phyloP scores from a whole-genome alignment of 768 basidiomycete species.

The Psilocybe tampanensis region DNA sequence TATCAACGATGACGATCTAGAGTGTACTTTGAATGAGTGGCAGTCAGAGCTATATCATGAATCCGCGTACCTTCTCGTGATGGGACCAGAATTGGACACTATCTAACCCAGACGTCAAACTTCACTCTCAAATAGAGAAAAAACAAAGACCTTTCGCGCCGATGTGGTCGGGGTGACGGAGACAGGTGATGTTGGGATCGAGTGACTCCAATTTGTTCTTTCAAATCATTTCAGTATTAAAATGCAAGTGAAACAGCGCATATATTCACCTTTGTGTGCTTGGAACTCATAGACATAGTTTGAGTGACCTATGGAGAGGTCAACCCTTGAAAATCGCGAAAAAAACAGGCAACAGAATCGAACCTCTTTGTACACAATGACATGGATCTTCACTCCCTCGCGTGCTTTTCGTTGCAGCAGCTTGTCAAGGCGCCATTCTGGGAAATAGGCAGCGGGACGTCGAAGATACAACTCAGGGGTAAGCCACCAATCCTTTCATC shows the following conservation, averaged over 20 bases:
- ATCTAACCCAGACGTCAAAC: slow-evolving; percentile 41
- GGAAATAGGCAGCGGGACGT: slow-evolving; percentile 83
- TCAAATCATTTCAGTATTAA: background rate
- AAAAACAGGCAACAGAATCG: background rate
- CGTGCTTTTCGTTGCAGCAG: slow-evolving; percentile 87
- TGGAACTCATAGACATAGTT: slow-evolving; percentile 88
- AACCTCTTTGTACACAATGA: slow-evolving; percentile 94
- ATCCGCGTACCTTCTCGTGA: slow-evolving; percentile 69
- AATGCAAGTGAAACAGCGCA: background rate
- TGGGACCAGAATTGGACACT: slow-evolving; percentile 89
- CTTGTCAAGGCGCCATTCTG: slow-evolving; percentile 88
- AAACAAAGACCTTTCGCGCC: slow-evolving; percentile 65
- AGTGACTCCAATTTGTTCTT: slow-evolving; percentile 78
- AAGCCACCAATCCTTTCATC: slow-evolving; percentile 84
- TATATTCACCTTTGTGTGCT: slow-evolving; percentile 72
- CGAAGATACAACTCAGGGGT: slow-evolving; percentile 94
- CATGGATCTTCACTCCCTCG: slow-evolving; percentile 89
- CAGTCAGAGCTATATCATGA: background rate
- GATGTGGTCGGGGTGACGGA: slow-evolving; percentile 92
- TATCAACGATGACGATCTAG: slow-evolving; percentile 81
- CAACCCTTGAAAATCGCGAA: background rate
- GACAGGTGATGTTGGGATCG: slow-evolving; percentile 85
- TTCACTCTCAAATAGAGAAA: background rate
- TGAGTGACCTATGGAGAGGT: slow-evolving; percentile 65
- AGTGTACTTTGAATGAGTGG: too few species aligned